Evolutionary conservation across 352 stramenopile genomes (phyloP).

Genomic region (Globisporangium acanthophoron): DNA sequence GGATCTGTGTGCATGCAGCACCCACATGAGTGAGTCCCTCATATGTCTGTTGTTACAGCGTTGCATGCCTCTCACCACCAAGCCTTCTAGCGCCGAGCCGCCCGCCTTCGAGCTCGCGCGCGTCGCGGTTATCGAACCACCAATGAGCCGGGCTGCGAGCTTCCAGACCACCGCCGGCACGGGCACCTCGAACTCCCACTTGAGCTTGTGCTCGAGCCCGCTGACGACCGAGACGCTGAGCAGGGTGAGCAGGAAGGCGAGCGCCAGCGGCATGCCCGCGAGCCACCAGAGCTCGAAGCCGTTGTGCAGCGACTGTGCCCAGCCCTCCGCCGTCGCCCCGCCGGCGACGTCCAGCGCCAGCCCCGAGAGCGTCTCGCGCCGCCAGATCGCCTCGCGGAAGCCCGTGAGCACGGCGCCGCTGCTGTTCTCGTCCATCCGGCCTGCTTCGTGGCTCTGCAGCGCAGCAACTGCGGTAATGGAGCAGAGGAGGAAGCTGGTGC

Average conservation of each 20-base stretch:
- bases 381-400: constrained; percentile 39
- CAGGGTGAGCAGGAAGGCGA: constrained; percentile 68
- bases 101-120: neutral
- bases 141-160: constrained; percentile 11
- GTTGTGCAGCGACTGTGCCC: constrained; percentile 59
- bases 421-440: constrained; percentile 60
- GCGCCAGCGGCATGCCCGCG: constrained; percentile 66
- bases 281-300: constrained; percentile 87
- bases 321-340: constrained; percentile 20
- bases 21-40: neutral
- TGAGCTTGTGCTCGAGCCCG: constrained; percentile 38
- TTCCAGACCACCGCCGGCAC: constrained; percentile 13
- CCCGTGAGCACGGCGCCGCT: constrained; percentile 38
- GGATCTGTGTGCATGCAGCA: constrained; percentile 25
- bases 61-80: constrained; percentile 18
- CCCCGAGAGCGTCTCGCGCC: constrained; percentile 49
- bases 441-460: neutral
- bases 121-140: neutral
- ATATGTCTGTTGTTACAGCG: neutral
- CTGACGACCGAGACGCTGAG: constrained; percentile 70
- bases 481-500: no score
- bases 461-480: neutral
- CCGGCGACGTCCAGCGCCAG: constrained; percentile 20
- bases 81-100: constrained; percentile 8
- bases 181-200: constrained; percentile 18